Percentiles rank a stretch among this genome's conserved stretches.
phyloP scores from a whole-genome alignment of 2,329 filamentous ascomycete species.

The Metarhizium rileyi region DNA sequence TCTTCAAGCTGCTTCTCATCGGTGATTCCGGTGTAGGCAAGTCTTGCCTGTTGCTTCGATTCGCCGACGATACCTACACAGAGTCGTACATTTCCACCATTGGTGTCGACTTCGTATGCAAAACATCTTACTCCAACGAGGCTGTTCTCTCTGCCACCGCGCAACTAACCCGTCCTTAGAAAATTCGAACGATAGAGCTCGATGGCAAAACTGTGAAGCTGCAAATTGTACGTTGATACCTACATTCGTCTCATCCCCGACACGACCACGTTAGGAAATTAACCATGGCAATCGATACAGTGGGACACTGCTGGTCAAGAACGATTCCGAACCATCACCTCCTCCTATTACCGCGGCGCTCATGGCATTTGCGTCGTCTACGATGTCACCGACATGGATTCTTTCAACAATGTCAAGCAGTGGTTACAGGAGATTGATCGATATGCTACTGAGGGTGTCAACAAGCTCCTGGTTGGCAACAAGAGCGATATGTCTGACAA shows the following conservation, averaged over 20 bases:
- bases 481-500: conserved; percentile 99
- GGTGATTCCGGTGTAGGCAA: conserved; percentile 99
- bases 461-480: conserved; percentile 98
- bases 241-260: background rate
- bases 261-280: background rate
- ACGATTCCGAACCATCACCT: conserved; percentile 99
- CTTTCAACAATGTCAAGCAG: conserved; percentile 99
- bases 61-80: conserved; percentile 98
- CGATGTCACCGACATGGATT: conserved; percentile 99
- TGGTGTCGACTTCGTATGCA: conserved; percentile 92
- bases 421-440: conserved; percentile 99
- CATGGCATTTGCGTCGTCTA: conserved; percentile 99
- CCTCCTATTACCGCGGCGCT: conserved; percentile 97
- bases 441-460: conserved; percentile 97
- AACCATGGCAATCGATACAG: conserved; percentile 34
- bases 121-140: background rate
- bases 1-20: conserved; percentile 99
- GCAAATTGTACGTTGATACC: conserved; percentile 69
- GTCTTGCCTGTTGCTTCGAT: conserved; percentile 95
- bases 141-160: background rate
- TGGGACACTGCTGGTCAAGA: conserved; percentile 99
- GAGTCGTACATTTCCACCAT: conserved; percentile 99
- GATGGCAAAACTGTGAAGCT: conserved; percentile 99
- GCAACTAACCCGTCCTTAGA: conserved; percentile 42
- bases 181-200: conserved; percentile 99